Percentiles rank a stretch among this genome's conserved stretches.
phyloP scores from a whole-genome alignment of 2,329 filamentous ascomycete species.

The Periconia macrospinosa region DNA sequence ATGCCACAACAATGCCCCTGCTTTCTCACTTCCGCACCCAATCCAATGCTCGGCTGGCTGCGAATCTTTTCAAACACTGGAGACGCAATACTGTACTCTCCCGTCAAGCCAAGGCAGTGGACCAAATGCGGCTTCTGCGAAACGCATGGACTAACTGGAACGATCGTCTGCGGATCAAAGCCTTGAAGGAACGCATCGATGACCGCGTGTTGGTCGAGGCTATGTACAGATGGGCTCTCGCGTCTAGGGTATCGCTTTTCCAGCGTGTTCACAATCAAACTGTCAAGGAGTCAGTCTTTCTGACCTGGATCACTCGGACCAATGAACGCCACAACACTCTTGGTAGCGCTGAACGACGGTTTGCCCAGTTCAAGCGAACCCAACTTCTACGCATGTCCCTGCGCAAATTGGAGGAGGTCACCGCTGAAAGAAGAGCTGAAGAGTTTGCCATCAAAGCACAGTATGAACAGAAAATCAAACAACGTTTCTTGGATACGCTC shows the following conservation, averaged over 20 bases:
- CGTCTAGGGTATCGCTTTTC: slow-evolving; percentile 47
- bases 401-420: slow-evolving; percentile 29
- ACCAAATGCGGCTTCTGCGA: slow-evolving; percentile 56
- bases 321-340: slow-evolving; percentile 30
- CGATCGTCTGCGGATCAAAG: slow-evolving; percentile 58
- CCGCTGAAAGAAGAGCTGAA: slow-evolving; percentile 26
- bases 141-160: slow-evolving; percentile 66
- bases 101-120: slow-evolving; percentile 52
- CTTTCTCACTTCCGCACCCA: slow-evolving; percentile 49
- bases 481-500: slow-evolving; percentile 40
- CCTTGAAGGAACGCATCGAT: slow-evolving; percentile 56
- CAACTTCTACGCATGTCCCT: slow-evolving; percentile 30
- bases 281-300: slow-evolving; percentile 29
- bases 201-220: slow-evolving; percentile 58
- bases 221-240: slow-evolving; percentile 65
- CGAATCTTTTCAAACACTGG: slow-evolving; percentile 55
- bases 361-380: slow-evolving; percentile 32
- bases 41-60: slow-evolving; percentile 50
- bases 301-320: slow-evolving; percentile 32
- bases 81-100: slow-evolving; percentile 45
- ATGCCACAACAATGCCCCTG: slow-evolving; percentile 47
- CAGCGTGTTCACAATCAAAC: slow-evolving; percentile 39
- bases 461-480: slow-evolving; percentile 45
- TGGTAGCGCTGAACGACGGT: slow-evolving; percentile 32
- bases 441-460: slow-evolving; percentile 45